Conservation (phyloP, 129 eudicot genomes). For the Logfia minima region DNA sequence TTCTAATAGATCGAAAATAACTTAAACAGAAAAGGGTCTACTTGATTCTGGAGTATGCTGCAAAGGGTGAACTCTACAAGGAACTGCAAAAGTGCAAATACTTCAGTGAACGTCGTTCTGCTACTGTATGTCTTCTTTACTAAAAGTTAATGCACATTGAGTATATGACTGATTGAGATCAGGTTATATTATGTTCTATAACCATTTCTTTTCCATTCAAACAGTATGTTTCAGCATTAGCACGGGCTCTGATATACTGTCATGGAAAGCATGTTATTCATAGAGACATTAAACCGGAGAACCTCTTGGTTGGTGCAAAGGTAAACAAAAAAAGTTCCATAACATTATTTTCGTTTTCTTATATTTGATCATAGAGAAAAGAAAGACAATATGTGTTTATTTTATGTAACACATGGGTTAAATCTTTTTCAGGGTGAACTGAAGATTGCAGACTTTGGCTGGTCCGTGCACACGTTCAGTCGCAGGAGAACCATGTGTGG, state of each 20-base stretch:
- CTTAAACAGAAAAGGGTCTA: slow-evolving; percentile 77
- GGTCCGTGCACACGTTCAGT: slow-evolving; percentile 95
- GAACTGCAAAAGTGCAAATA: slow-evolving; percentile 75
- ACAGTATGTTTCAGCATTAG: slow-evolving; percentile 91
- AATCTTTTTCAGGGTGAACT: slow-evolving; percentile 72
- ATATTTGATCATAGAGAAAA: slow-evolving; percentile 8
- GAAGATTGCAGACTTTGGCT: slow-evolving; percentile 96
- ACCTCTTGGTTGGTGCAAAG: slow-evolving; percentile 81
- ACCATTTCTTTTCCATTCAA: neutral
- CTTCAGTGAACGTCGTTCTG: slow-evolving; percentile 73
- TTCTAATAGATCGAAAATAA: slow-evolving; percentile 1
- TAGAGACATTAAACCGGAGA: slow-evolving; percentile 95
- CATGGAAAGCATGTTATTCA: slow-evolving; percentile 98
- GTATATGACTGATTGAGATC: neutral
- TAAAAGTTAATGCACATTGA: neutral
- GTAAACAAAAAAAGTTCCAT: slow-evolving; percentile 29
- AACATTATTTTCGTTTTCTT: neutral
- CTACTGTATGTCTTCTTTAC: slow-evolving; percentile 49
- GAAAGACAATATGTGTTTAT: neutral
- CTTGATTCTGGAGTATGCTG: slow-evolving; percentile 79
- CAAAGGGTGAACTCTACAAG: slow-evolving; percentile 86
- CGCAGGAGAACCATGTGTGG: slow-evolving; percentile 97
- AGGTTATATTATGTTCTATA: neutral
- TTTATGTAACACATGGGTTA: neutral
- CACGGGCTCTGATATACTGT: slow-evolving; percentile 89